Base-by-base conservation (phyloP, 2,329 filamentous ascomycete species). In the Xylariaceae sp. region DNA sequence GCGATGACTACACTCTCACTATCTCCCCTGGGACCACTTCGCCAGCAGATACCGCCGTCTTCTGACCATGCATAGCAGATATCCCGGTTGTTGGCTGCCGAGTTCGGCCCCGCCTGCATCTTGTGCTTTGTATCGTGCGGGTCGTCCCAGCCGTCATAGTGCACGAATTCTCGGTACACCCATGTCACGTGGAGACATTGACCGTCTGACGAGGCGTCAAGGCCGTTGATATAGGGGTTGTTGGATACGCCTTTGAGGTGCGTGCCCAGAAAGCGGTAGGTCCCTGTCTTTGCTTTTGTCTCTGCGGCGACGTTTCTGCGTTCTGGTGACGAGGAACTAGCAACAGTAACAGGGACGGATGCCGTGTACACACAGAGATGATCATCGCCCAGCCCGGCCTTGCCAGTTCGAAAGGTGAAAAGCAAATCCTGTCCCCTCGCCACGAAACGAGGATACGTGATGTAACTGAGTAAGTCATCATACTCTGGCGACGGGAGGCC, bases 161-260 rank as follows among this genome's bases (percentile, higher is more conserved):
- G 69, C 4, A 80, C 76, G 53, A 80, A 81, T 15, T 74, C 77
- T 13, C 79, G 76, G 60, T 79, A 80, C 0, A 80, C 80, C 78
- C 79, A 81, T 1, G 77, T 79, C 17, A 75, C 73, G 66, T 76
- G 75, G 1, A 81, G 71, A 10, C 69, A 70, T 1, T 63, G 65
- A 37, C 64, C 63, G 34, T 71, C 53, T 10, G 55, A 37, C 4
- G 57, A 67, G 37, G 70, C 71, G 61, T 74, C 75, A 51, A 81
- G 70, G 8, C 79, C 79, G 68, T 82, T 78, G 66, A 81, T 75
- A 67, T 82, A 82, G 1, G 79, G 78, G 67, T 80, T 82, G 68
- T 78, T 80, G 48, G 72, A 68, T 23, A 76, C 67, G 35, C 79
- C 79, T 71, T 93, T 84, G 74, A 77, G 76, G 53, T 70, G 68